A percentile compares a stretch with the other conserved stretches of the same genome.
phyloP scores from a whole-genome alignment of 108 stramenopile genomes.

The Bacterosira constricta region DNA sequence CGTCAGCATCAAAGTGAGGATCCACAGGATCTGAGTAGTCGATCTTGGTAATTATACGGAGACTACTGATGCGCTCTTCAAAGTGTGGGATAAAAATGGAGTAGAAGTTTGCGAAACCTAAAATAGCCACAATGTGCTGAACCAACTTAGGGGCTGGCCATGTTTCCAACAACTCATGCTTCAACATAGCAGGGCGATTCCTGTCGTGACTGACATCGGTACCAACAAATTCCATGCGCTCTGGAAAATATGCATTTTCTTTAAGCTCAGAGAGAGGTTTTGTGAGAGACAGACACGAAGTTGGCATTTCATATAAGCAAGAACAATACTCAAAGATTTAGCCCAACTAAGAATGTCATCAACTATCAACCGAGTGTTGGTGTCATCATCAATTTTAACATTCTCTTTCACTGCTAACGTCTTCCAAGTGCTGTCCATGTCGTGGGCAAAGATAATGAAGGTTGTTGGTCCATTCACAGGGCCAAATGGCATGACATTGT shows the following conservation, averaged over 20 bases:
- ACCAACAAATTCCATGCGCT: neutral
- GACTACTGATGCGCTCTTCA: neutral
- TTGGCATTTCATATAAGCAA: neutral
- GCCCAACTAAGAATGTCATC: neutral
- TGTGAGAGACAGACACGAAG: neutral
- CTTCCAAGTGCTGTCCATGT: neutral
- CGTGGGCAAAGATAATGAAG: neutral
- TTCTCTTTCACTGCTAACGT: neutral
- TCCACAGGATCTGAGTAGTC: neutral
- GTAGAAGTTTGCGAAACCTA: slow-evolving; percentile 9
- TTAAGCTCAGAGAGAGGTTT: neutral
- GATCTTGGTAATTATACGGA: neutral
- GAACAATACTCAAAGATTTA: neutral
- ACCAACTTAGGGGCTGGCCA: neutral
- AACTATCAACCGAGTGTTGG: neutral
- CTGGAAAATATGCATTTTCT: neutral
- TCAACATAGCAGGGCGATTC: neutral
- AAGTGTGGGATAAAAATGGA: slow-evolving; percentile 1
- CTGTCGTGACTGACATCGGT: neutral
- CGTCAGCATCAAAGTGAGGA: neutral
- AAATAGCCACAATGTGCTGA: neutral
- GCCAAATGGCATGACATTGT: neutral
- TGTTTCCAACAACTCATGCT: neutral
- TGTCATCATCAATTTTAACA: neutral
- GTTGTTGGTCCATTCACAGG: neutral